Percentiles rank a stretch among this genome's conserved stretches.
Conservation (phyloP, 169 alveolate species). For the Plasmodium gaboni region DNA sequence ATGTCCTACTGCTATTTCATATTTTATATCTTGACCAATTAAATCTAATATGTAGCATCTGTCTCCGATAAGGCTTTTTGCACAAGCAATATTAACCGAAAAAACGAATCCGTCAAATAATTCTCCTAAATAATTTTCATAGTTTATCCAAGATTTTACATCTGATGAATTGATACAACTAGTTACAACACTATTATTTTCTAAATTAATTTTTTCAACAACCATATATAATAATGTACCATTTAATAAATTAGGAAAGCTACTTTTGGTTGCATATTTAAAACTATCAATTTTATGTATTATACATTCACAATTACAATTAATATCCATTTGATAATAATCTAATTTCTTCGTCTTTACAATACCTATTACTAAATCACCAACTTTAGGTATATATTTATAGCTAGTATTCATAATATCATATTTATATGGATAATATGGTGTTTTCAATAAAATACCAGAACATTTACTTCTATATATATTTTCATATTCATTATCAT, state of each 20-base stretch:
- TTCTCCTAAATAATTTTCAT: slow-evolving; percentile 85
- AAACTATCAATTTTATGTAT: slow-evolving; percentile 82
- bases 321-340: slow-evolving; percentile 81
- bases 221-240: slow-evolving; percentile 81
- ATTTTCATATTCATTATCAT: slow-evolving; percentile 44
- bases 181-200: slow-evolving; percentile 71
- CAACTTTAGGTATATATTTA: slow-evolving; percentile 82
- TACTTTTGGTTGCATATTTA: slow-evolving; percentile 83
- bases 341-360: slow-evolving; percentile 81
- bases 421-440: slow-evolving; percentile 67
- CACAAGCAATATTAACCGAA: slow-evolving; percentile 75
- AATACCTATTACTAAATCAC: slow-evolving; percentile 85
- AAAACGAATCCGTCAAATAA: slow-evolving; percentile 80
- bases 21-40: slow-evolving; percentile 77
- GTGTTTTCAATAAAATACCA: slow-evolving; percentile 59
- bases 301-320: slow-evolving; percentile 79
- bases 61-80: slow-evolving; percentile 65
- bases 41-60: slow-evolving; percentile 79
- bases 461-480: slow-evolving; percentile 61
- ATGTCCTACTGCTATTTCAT: slow-evolving; percentile 84
- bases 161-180: slow-evolving; percentile 80
- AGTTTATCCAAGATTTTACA: slow-evolving; percentile 83
- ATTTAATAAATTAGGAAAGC: slow-evolving; percentile 77
- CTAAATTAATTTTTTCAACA: slow-evolving; percentile 73
- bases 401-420: slow-evolving; percentile 70